Evolutionary conservation across 1,284 basidiomycete species (phyloP), one percentile per base, ranked within the genome.

Genomic region (Thecaphora frezii): DNA sequence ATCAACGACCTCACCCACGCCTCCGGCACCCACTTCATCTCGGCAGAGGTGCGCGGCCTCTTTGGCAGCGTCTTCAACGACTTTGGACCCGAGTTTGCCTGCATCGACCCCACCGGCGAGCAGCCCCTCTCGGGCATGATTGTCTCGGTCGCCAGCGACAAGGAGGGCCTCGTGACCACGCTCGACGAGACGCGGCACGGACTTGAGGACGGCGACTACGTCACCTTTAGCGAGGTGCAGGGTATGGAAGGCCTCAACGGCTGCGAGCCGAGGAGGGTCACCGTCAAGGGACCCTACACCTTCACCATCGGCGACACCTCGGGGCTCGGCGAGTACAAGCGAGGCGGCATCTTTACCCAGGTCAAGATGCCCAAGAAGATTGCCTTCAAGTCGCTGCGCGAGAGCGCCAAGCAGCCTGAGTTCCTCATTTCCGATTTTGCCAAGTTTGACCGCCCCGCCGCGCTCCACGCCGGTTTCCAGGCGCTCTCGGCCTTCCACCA

Each of bases 321-420:
- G 25, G 58, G 66, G 13, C 65, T 76, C 14, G 84, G 88, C 48
- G 84, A 87, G 44, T 98, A 98, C 83, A 87, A 88, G 74, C 82
- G 86, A 28, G 96, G 93, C 28, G 96, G 96, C 46, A 89, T 94
- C 69, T 99, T 98, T 80, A 93, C 91, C 18, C 96, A 99, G 81
- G 92, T 98, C 74, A 99, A 98, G 83, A 93, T 96, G 92, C 96
- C 96, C 22, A 97, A 96, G 83, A 85, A 91, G 58, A 83, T 98
- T 51, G 86, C 63, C 33, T 79, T 78, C 61, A 97, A 97, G 91
- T 87, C 93, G 7, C 84, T 99, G 40, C 86, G 88, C 70, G 92
- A 97, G 71, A 92, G 92, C 5, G 80, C 91, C 54, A 83, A 85
- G 69, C 80, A 84, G 44, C 94, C 96, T 0, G 94, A 98, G 73